These are phyloP conservation scores for Pezicula rhizophila DNA, from an alignment of 2,329 filamentous ascomycete genomes.

Conservation along the genomic window DNA sequence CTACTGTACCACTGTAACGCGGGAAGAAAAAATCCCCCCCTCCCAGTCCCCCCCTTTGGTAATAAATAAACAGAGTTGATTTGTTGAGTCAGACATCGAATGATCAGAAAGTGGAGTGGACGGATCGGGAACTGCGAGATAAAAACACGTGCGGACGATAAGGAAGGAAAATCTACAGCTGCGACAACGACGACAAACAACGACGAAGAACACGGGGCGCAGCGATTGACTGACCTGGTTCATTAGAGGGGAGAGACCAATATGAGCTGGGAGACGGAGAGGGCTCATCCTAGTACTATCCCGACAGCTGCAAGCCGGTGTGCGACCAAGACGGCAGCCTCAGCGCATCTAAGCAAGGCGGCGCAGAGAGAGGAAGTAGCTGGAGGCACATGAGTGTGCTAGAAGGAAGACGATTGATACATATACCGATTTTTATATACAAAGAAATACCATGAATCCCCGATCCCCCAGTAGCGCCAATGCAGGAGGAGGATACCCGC, in stretches of 20 bases:
- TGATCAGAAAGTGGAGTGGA: no score
- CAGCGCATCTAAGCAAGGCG: not conserved
- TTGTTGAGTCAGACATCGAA: no score
- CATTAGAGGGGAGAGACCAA: no score
- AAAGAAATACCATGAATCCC: constrained; percentile 34
- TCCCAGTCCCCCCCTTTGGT: not conserved
- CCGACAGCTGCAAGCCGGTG: no score
- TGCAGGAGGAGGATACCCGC: constrained; percentile 33
- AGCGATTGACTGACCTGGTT: no score
- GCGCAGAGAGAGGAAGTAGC: not conserved
- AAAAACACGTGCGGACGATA: not conserved
- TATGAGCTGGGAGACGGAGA: no score
- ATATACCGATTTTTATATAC: not conserved
- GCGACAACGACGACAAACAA: not conserved
- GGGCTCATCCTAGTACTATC: no score
- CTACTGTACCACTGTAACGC: no score
- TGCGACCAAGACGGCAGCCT: no score
- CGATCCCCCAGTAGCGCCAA: constrained; percentile 42
- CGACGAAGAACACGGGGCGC: no score
- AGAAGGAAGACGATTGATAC: not conserved
- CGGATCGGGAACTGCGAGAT: not conserved
- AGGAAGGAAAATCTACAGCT: not conserved
- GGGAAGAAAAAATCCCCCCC: no score
- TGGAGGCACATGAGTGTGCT: not conserved
- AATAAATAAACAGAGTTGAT: no score